Conservation (phyloP, 768 basidiomycete species). For the Lactarius deliciosus region DNA sequence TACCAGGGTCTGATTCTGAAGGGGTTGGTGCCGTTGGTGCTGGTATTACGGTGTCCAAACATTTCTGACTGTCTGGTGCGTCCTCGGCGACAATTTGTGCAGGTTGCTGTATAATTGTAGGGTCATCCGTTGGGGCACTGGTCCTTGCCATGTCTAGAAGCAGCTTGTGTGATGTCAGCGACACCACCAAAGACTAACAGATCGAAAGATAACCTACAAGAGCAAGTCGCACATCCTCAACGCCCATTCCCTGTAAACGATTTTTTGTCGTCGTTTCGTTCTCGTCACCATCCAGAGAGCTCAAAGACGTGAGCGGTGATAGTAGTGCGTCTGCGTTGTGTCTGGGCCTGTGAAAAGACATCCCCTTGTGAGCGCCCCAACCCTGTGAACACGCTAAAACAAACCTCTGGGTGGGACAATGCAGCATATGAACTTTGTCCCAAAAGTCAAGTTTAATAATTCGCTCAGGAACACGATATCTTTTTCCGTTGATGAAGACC, state of each 20-base stretch:
- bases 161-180: slow-evolving; percentile 17
- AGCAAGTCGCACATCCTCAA: slow-evolving; percentile 28
- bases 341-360: slow-evolving; percentile 18
- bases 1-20: slow-evolving; percentile 11
- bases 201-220: slow-evolving; percentile 18
- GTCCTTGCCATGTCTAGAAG: slow-evolving; percentile 27
- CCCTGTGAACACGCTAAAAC: not conserved
- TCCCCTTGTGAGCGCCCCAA: slow-evolving; percentile 5
- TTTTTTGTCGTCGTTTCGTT: slow-evolving; percentile 12
- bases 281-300: slow-evolving; percentile 29
- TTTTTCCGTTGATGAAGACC: slow-evolving; percentile 81
- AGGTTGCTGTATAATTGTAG: slow-evolving; percentile 7
- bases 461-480: slow-evolving; percentile 90
- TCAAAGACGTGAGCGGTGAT: slow-evolving; percentile 35
- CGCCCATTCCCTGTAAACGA: slow-evolving; percentile 17
- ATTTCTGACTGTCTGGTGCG: not conserved
- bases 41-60: not conserved
- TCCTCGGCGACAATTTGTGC: slow-evolving; percentile 7
- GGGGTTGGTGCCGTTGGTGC: not conserved
- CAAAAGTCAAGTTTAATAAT: slow-evolving; percentile 95
- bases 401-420: slow-evolving; percentile 22
- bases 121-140: slow-evolving; percentile 10
- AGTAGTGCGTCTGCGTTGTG: slow-evolving; percentile 24
- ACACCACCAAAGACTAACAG: not conserved
- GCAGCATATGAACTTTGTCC: slow-evolving; percentile 58